Conservation (phyloP, 2,329 filamentous ascomycete genomes). For the Arthrobotrys conoides region DNA sequence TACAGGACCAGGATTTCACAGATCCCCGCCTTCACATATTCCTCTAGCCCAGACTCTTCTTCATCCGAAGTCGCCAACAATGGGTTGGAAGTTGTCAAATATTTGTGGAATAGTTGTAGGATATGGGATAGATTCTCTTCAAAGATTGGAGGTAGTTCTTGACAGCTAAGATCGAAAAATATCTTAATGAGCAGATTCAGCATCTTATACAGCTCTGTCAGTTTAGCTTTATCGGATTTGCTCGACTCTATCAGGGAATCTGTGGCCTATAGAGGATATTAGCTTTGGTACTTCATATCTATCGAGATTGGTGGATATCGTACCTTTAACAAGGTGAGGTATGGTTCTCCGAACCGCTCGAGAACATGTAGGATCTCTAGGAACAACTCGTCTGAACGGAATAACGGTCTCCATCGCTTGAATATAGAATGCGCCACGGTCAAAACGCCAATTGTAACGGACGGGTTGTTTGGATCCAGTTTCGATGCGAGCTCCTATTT, state of each 20-base stretch:
- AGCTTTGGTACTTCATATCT: neutral
- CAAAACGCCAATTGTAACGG: slow-evolving; percentile 76
- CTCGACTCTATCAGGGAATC: slow-evolving; percentile 78
- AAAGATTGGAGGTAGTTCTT: slow-evolving; percentile 94
- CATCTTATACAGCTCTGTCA: slow-evolving; percentile 85
- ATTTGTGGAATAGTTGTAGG: slow-evolving; percentile 87
- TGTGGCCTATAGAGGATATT: slow-evolving; percentile 66
- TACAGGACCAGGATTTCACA: slow-evolving; percentile 92
- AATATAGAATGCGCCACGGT: slow-evolving; percentile 99
- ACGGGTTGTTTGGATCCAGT: slow-evolving; percentile 78
- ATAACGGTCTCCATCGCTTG: slow-evolving; percentile 92
- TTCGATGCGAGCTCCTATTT: slow-evolving; percentile 56
- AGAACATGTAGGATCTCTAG: slow-evolving; percentile 97
- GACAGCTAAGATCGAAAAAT: slow-evolving; percentile 95
- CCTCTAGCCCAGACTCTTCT: slow-evolving; percentile 84
- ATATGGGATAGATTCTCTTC: slow-evolving; percentile 87
- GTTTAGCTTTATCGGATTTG: slow-evolving; percentile 78
- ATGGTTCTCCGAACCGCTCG: slow-evolving; percentile 84
- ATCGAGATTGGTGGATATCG: slow-evolving; percentile 62
- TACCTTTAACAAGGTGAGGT: slow-evolving; percentile 83
- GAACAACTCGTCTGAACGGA: slow-evolving; percentile 91
- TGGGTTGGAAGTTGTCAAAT: slow-evolving; percentile 89
- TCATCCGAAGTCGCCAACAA: slow-evolving; percentile 88
- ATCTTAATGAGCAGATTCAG: slow-evolving; percentile 91
- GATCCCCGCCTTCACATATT: slow-evolving; percentile 91